Percentiles rank a stretch among this genome's conserved stretches.
phyloP scores from a whole-genome alignment of 2,329 filamentous ascomycete genomes.

The Phaeoacremonium minimum region DNA sequence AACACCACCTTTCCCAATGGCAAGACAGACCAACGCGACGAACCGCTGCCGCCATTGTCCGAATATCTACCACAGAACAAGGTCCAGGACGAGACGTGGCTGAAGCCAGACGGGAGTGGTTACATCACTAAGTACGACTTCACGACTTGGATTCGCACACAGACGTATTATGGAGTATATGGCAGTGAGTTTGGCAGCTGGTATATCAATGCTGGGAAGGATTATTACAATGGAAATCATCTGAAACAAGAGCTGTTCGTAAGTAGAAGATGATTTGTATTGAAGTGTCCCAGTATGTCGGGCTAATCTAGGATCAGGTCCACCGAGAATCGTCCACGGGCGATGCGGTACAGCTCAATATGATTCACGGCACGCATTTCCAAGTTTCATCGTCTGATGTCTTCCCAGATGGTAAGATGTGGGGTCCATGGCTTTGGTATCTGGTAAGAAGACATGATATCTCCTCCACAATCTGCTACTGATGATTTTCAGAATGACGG shows the following conservation, averaged over 20 bases:
- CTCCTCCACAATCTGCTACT: too few species aligned
- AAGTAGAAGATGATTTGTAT: too few species aligned
- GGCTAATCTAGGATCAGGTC: too few species aligned
- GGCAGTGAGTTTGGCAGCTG: conserved; percentile 43
- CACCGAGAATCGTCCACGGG: conserved; percentile 45
- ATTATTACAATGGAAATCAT: conserved; percentile 48
- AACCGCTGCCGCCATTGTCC: conserved; percentile 33
- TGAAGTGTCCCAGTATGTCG: too few species aligned
- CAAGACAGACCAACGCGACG: conserved; percentile 38
- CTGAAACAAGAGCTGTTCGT: conserved; percentile 49
- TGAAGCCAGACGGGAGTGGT: conserved; percentile 33
- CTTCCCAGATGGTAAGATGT: conserved; percentile 33
- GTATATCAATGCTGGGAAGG: conserved; percentile 46
- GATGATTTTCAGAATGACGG: conserved; percentile 34
- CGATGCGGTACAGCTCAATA: conserved; percentile 47
- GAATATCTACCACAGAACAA: conserved; percentile 39
- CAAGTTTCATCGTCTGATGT: conserved; percentile 27
- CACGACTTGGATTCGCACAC: conserved; percentile 23
- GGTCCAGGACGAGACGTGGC: conserved; percentile 51
- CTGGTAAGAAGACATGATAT: conserved; percentile 16
- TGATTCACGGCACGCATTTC: conserved; percentile 49
- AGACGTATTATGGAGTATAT: conserved; percentile 45
- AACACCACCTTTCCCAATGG: conserved; percentile 42
- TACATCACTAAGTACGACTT: conserved; percentile 50
- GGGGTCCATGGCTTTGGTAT: conserved; percentile 40